Evolutionary conservation across 108 stramenopile genomes (phyloP).

Genomic region (Halocafeteria seosinensis): DNA sequence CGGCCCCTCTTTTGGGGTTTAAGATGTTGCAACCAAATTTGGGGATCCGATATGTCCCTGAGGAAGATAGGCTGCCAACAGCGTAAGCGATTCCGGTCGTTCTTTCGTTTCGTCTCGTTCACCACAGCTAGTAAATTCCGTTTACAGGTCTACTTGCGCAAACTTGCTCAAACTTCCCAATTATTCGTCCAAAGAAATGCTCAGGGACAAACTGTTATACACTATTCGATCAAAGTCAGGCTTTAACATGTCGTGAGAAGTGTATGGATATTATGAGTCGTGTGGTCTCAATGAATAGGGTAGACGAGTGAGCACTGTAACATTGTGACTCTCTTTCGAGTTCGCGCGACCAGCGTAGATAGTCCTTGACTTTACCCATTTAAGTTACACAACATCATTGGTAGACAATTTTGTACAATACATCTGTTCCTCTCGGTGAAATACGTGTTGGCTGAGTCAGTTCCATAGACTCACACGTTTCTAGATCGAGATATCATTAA

Average conservation of each 20-base stretch:
- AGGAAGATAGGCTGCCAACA: neutral
- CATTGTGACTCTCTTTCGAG: too few relatives aligned
- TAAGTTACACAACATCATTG: too few relatives aligned
- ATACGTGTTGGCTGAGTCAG: too few relatives aligned
- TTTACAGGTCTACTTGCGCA: conserved; percentile 81
- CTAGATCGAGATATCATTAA: too few relatives aligned
- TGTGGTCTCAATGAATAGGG: too few relatives aligned
- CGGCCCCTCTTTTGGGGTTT: conserved; percentile 89
- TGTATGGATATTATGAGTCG: too few relatives aligned
- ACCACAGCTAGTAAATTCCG: conserved; percentile 47
- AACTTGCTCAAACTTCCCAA: conserved; percentile 90
- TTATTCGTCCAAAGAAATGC: conserved; percentile 53
- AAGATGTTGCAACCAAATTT: conserved; percentile 57
- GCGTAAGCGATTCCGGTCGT: neutral
- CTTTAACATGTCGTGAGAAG: conserved; percentile 56
- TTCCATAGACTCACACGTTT: too few relatives aligned
- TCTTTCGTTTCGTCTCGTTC: conserved; percentile 28
- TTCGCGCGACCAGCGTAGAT: too few relatives aligned
- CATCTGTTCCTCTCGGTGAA: too few relatives aligned
- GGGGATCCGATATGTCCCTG: conserved; percentile 68
- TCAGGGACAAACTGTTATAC: conserved; percentile 72
- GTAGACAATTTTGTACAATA: too few relatives aligned
- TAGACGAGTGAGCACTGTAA: too few relatives aligned
- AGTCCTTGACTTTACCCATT: too few relatives aligned
- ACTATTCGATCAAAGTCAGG: conserved; percentile 82